These are phyloP conservation scores for Hymenochaete sp. DNA, from an alignment of 1,284 basidiomycete species.

Conservation along the genomic window DNA sequence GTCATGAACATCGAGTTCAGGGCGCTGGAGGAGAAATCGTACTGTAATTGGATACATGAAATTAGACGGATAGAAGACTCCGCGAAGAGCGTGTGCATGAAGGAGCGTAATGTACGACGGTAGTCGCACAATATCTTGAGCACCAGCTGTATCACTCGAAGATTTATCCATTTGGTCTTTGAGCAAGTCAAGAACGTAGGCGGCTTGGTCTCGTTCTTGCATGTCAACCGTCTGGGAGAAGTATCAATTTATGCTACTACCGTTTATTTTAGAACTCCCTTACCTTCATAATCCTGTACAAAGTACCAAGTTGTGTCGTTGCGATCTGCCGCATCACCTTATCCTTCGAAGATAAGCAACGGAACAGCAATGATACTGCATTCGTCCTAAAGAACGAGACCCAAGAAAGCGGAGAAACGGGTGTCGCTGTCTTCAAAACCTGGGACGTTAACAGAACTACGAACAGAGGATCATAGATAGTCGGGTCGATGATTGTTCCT, in stretches of 20 bases:
- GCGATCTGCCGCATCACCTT: conserved; percentile 49
- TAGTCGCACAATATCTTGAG: conserved; percentile 34
- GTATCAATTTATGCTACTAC: conserved; percentile 4
- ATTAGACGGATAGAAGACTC: conserved; percentile 69
- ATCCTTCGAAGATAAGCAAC: conserved; percentile 66
- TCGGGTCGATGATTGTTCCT: conserved; percentile 26
- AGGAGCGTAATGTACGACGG: conserved; percentile 77
- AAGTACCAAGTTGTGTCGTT: conserved; percentile 40
- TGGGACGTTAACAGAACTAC: conserved; percentile 61
- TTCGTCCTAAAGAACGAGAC: conserved; percentile 82
- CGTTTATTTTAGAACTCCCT: conserved; percentile 19
- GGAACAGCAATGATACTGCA: conserved; percentile 65
- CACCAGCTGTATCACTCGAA: conserved; percentile 22
- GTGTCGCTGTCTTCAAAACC: conserved; percentile 48
- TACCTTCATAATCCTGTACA: conserved; percentile 53
- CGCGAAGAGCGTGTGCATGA: conserved; percentile 69
- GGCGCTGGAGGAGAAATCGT: conserved; percentile 78
- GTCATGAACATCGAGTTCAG: conserved; percentile 63
- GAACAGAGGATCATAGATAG: conserved; percentile 79
- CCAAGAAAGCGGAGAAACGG: conserved; percentile 65
- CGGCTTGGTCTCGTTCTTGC: conserved; percentile 72
- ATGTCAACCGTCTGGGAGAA: conserved; percentile 50
- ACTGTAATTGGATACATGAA: conserved; percentile 76
- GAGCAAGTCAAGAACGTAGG: conserved; percentile 69
- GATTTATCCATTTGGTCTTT: conserved; percentile 45